These are phyloP conservation scores for Fusarium praegraminearum DNA, from an alignment of 2,329 filamentous ascomycete species.

Conservation along the genomic window DNA sequence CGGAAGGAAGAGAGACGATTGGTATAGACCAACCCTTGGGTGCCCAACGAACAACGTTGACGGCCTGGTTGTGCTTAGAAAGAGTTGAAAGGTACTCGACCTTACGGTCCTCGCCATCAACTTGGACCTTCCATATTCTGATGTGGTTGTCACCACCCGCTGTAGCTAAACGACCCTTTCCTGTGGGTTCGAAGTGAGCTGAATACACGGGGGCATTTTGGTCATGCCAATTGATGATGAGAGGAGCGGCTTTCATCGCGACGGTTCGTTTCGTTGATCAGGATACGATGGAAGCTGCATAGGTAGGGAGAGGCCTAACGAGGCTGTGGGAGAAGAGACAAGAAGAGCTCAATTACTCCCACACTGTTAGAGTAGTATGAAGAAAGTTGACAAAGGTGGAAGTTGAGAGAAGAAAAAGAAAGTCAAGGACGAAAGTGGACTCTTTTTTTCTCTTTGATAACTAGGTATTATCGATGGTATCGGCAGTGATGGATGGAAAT, in stretches of 20 bases:
- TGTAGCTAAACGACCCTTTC: slow-evolving; percentile 91
- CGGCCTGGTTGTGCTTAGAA: slow-evolving; percentile 93
- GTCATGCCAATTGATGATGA: slow-evolving; percentile 99
- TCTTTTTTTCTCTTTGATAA: slow-evolving; percentile 10
- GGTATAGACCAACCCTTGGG: slow-evolving; percentile 77
- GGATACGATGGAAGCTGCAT: slow-evolving; percentile 50
- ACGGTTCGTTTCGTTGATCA: slow-evolving; percentile 48
- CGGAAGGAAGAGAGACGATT: neutral
- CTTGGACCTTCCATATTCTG: slow-evolving; percentile 91
- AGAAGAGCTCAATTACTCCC: slow-evolving; percentile 33
- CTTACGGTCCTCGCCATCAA: slow-evolving; percentile 85
- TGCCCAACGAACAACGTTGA: slow-evolving; percentile 97
- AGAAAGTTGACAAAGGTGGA: neutral
- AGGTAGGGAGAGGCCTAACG: slow-evolving; percentile 37
- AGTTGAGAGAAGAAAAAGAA: slow-evolving; percentile 10
- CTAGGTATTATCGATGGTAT: slow-evolving; percentile 35
- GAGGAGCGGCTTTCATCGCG: slow-evolving; percentile 93
- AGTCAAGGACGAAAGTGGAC: slow-evolving; percentile 22
- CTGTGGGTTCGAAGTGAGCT: slow-evolving; percentile 92
- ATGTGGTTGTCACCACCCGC: slow-evolving; percentile 98
- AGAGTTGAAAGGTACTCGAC: slow-evolving; percentile 94
- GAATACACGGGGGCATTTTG: slow-evolving; percentile 98
- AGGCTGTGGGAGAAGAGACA: slow-evolving; percentile 41
- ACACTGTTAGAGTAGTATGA: slow-evolving; percentile 26
- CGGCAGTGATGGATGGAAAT: slow-evolving; percentile 38